phyloP scores from a whole-genome alignment of 805 yeast genomes.

The Kodamaea leandrae region DNA sequence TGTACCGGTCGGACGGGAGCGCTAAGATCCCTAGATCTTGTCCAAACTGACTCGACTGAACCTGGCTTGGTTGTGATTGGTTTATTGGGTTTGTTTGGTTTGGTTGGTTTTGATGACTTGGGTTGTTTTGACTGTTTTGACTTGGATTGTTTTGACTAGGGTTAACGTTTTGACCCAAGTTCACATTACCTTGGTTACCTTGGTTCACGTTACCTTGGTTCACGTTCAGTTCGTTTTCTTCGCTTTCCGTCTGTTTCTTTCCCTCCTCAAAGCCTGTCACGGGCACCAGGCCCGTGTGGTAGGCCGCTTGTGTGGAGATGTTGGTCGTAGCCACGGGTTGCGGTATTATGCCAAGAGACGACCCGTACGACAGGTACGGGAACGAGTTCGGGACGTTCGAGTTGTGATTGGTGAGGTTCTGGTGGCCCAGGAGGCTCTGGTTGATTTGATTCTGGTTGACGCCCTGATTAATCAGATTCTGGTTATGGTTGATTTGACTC shows the following conservation, averaged over 20 bases:
- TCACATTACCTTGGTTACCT: too few species aligned
- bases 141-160: too few species aligned
- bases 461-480: too few species aligned
- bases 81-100: too few species aligned
- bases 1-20: slow-evolving; percentile 39
- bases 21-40: slow-evolving; percentile 8
- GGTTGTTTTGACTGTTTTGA: too few species aligned
- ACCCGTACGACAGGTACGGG: too few species aligned
- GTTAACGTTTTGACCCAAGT: too few species aligned
- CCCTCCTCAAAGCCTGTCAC: not conserved
- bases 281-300: slow-evolving; percentile 10
- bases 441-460: not conserved
- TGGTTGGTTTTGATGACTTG: too few species aligned
- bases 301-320: slow-evolving; percentile 48
- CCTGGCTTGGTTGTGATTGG: too few species aligned
- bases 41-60: too few species aligned
- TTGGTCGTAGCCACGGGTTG: slow-evolving; percentile 53
- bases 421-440: not conserved
- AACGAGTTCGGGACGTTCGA: slow-evolving; percentile 1
- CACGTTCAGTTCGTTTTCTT: too few species aligned
- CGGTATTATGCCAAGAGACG: slow-evolving; percentile 21
- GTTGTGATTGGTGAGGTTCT: slow-evolving; percentile 1
- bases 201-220: too few species aligned
- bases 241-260: not conserved
- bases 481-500: not conserved